Percentiles rank a stretch among this genome's conserved stretches.
phyloP scores from a whole-genome alignment of 225 moss, liverwort and hornwort genomes.

The Antitrichia curtipendula region DNA sequence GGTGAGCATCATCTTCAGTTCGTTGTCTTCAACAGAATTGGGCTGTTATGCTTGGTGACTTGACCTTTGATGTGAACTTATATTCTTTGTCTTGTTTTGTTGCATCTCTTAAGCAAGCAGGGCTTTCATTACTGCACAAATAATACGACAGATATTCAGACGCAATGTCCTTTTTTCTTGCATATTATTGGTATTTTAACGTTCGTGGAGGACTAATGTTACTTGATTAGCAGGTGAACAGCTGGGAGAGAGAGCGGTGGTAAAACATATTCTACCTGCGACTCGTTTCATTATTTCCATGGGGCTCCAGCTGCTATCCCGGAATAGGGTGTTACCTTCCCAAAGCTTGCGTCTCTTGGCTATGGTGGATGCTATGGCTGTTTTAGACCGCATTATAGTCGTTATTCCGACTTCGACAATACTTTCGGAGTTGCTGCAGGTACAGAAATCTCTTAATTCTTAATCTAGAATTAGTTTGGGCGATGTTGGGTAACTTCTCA shows the following conservation, averaged over 20 bases:
- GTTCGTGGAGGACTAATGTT: not conserved
- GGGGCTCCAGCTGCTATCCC: conserved; percentile 36
- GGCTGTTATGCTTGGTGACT: not conserved
- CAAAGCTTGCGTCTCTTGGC: conserved; percentile 64
- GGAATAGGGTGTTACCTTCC: conserved; percentile 27
- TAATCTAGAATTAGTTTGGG: not conserved
- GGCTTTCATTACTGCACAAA: not conserved
- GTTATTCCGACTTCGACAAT: conserved; percentile 47
- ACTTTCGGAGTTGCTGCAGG: conserved; percentile 65
- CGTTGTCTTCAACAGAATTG: not conserved
- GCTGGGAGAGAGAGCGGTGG: conserved; percentile 52
- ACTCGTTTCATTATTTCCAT: conserved; percentile 37
- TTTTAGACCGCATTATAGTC: conserved; percentile 53
- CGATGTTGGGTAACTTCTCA: not conserved
- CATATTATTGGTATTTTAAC: not conserved
- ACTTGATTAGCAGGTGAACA: conserved; percentile 37
- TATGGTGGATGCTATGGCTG: conserved; percentile 68
- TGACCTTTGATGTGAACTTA: not conserved
- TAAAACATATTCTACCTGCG: conserved; percentile 57
- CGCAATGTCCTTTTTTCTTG: not conserved
- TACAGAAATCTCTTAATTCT: not conserved
- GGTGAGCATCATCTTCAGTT: conserved; percentile 28
- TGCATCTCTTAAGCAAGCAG: not conserved
- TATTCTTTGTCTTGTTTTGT: not conserved
- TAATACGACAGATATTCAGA: not conserved